Percentiles rank a stretch among this genome's conserved stretches.
Evolutionary conservation across 208 protist species (phyloP).

Genomic region (Leishmania guyanensis): DNA sequence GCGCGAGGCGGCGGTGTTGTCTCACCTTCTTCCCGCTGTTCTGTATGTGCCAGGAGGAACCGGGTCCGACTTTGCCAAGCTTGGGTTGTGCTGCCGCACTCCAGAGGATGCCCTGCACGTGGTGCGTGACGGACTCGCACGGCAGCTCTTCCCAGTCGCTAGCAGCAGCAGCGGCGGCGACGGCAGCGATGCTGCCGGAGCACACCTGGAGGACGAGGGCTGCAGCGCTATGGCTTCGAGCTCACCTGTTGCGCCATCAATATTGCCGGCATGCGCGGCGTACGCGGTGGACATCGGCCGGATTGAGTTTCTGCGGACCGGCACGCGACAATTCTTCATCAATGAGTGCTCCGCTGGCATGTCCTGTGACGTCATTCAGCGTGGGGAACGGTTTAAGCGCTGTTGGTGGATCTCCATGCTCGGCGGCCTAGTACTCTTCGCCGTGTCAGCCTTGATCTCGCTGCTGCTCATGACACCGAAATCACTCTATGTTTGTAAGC

Average conservation of each 20-base stretch:
- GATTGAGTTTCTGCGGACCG: constrained; percentile 71
- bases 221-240: neutral
- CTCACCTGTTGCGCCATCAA: neutral
- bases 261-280: neutral
- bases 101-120: constrained; percentile 44
- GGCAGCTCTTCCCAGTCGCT: neutral
- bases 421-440: constrained; percentile 66
- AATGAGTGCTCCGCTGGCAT: constrained; percentile 85
- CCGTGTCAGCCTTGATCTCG: constrained; percentile 46
- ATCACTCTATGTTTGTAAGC: constrained; percentile 36
- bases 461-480: constrained; percentile 57
- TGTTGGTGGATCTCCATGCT: constrained; percentile 37
- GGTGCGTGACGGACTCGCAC: constrained; percentile 22
- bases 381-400: constrained; percentile 53
- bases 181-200: constrained; percentile 1
- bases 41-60: constrained; percentile 74
- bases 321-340: constrained; percentile 69
- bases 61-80: constrained; percentile 74
- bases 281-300: constrained; percentile 71
- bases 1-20: constrained; percentile 54
- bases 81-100: constrained; percentile 57
- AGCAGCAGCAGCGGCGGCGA: neutral
- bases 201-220: neutral
- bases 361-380: constrained; percentile 78
- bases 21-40: constrained; percentile 63